A percentile compares a stretch with the other conserved stretches of the same genome.
These are phyloP conservation scores for Canna indica DNA, from an alignment of 176 grass and related monocot species.

Conservation along the genomic window DNA sequence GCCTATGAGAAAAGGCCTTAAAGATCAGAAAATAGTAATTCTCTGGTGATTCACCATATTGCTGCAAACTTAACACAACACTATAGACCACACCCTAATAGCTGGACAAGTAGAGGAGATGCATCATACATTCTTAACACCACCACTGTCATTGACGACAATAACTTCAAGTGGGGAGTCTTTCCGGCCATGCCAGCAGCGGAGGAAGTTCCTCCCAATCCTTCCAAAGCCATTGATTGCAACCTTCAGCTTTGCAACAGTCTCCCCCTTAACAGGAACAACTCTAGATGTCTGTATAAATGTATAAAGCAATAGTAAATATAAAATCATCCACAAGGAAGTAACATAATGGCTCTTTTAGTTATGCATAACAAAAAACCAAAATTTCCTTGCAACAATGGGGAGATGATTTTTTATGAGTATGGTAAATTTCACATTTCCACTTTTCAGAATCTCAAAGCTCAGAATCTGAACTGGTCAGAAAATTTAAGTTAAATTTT, in stretches of 20 bases:
- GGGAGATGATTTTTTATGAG: too few relatives aligned
- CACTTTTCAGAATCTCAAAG: too few relatives aligned
- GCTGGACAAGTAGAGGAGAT: too few relatives aligned
- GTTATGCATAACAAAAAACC: background rate
- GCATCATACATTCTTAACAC: conserved; percentile 74
- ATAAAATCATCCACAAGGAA: background rate
- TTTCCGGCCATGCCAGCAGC: conserved; percentile 91
- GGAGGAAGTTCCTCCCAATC: conserved; percentile 94
- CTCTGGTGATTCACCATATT: too few relatives aligned
- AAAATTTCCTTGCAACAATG: too few relatives aligned
- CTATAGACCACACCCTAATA: too few relatives aligned
- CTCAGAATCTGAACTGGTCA: too few relatives aligned
- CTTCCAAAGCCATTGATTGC: conserved; percentile 96
- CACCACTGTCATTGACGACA: conserved; percentile 87
- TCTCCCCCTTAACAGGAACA: conserved; percentile 43
- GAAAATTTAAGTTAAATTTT: too few relatives aligned
- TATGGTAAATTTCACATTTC: too few relatives aligned
- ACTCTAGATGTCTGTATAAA: conserved; percentile 39
- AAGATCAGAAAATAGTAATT: too few relatives aligned
- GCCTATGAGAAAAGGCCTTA: too few relatives aligned
- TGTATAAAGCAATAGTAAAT: background rate
- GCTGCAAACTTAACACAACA: too few relatives aligned
- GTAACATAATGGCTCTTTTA: background rate
- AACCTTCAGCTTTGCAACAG: conserved; percentile 95
- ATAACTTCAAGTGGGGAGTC: conserved; percentile 83